phyloP scores from a whole-genome alignment of 2,329 filamentous ascomycete genomes.

The Aureobasidium sp. region DNA sequence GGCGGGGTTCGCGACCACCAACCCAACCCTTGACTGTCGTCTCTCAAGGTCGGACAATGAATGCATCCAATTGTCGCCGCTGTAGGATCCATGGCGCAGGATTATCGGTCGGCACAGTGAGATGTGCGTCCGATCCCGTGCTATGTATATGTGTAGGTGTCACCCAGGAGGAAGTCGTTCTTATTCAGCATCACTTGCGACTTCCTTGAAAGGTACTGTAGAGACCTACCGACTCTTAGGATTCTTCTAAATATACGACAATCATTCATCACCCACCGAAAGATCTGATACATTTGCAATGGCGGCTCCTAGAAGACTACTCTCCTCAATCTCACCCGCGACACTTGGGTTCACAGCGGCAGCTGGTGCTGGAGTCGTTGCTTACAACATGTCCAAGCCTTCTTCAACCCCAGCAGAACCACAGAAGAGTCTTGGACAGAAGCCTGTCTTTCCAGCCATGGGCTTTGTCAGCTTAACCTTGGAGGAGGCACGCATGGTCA shows the following conservation, averaged over 20 bases:
- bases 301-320: slow-evolving; percentile 6
- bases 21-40: not conserved
- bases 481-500: slow-evolving; percentile 47
- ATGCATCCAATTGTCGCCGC: not conserved
- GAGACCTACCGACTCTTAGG: slow-evolving; percentile 42
- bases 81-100: not conserved
- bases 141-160: not conserved
- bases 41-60: not conserved
- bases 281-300: not conserved
- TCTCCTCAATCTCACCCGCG: slow-evolving; percentile 1
- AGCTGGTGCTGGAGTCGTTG: not conserved
- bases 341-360: not conserved
- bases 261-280: too few relatives aligned
- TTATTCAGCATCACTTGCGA: not conserved
- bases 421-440: slow-evolving; percentile 2
- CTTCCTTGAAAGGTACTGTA: not conserved
- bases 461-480: slow-evolving; percentile 44
- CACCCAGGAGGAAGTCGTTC: not conserved
- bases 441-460: slow-evolving; percentile 16
- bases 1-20: not conserved
- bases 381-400: not conserved
- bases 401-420: not conserved
- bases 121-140: not conserved
- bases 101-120: not conserved
- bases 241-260: too few relatives aligned